Evolutionary conservation across 805 yeast genomes (phyloP).

Genomic region (Candida koratica): DNA sequence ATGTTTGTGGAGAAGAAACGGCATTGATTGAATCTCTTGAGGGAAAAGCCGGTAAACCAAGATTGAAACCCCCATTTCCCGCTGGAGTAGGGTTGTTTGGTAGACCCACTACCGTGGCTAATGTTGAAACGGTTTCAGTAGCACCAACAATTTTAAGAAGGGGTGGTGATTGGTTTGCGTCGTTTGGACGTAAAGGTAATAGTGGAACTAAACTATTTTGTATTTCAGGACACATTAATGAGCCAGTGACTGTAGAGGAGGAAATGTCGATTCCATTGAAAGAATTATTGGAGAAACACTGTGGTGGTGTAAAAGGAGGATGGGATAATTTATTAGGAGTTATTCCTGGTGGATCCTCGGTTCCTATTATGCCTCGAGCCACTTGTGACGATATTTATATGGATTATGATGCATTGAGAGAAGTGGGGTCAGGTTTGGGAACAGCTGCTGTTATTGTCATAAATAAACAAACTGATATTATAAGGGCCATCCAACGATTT

Average conservation of each 20-base stretch:
- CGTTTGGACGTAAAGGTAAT: constrained; percentile 83
- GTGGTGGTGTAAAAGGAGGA: constrained; percentile 89
- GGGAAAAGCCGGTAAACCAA: constrained; percentile 92
- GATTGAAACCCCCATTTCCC: constrained; percentile 92
- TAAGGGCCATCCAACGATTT: constrained; percentile 82
- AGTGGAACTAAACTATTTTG: constrained; percentile 80
- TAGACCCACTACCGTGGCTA: constrained; percentile 86
- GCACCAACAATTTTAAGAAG: constrained; percentile 87
- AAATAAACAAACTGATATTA: constrained; percentile 81
- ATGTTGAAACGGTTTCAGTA: constrained; percentile 87
- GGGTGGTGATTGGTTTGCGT: constrained; percentile 84
- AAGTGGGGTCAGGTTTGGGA: constrained; percentile 83
- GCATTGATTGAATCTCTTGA: constrained; percentile 84
- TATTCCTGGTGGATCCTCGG: constrained; percentile 88
- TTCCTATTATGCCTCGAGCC: constrained; percentile 71
- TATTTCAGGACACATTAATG: constrained; percentile 86
- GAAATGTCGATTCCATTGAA: constrained; percentile 87
- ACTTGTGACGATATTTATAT: constrained; percentile 66
- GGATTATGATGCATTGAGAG: constrained; percentile 86
- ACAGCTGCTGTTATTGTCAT: constrained; percentile 91
- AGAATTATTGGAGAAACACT: constrained; percentile 80
- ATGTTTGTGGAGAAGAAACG: constrained; percentile 90
- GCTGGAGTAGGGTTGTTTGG: constrained; percentile 92
- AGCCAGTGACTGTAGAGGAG: constrained; percentile 90
- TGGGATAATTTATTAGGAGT: constrained; percentile 89